phyloP scores from a whole-genome alignment of 2,329 filamentous ascomycete genomes.

The Paecilomyces variotii region DNA sequence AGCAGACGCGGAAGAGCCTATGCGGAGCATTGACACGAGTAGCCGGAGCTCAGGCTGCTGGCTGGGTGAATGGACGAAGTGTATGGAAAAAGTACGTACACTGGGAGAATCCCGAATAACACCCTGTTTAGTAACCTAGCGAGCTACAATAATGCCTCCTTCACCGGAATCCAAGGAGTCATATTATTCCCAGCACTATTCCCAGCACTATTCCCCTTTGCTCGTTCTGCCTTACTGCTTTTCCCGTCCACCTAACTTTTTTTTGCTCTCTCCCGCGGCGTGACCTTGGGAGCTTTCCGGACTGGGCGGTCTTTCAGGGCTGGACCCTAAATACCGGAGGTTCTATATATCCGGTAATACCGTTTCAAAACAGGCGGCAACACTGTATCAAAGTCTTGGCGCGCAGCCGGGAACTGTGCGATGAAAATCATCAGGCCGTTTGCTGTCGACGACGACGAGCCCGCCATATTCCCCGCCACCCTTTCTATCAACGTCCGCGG shows the following conservation, averaged over 20 bases:
- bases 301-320: neutral
- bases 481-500: constrained; percentile 8
- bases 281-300: neutral
- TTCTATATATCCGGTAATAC: constrained; percentile 1
- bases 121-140: neutral
- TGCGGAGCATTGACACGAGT: neutral
- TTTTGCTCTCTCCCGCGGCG: neutral
- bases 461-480: constrained; percentile 4
- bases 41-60: neutral
- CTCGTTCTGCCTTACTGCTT: neutral
- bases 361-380: constrained; percentile 6
- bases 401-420: constrained; percentile 28
- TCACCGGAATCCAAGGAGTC: neutral
- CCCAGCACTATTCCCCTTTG: neutral
- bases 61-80: neutral
- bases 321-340: neutral
- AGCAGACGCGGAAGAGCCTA: neutral
- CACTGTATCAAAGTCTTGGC: constrained; percentile 21
- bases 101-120: neutral
- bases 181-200: neutral
- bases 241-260: neutral
- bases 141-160: neutral
- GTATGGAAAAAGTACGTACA: neutral
- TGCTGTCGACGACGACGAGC: constrained; percentile 21
- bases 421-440: constrained; percentile 32